These are phyloP conservation scores for Hypholoma fasciculare DNA, from an alignment of 768 basidiomycete species.

Conservation along the genomic window DNA sequence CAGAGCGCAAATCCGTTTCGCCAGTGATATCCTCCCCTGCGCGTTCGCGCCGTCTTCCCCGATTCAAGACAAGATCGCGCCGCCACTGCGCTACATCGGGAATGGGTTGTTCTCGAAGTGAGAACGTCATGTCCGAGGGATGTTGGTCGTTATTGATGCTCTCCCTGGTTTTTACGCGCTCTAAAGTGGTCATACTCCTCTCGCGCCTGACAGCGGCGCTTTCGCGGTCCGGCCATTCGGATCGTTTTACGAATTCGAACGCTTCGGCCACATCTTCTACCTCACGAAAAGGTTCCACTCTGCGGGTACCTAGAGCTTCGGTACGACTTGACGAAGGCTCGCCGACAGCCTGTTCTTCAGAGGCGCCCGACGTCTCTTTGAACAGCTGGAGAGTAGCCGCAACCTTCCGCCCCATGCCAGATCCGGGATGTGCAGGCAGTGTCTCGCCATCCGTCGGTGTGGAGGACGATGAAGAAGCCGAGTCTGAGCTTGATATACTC, in stretches of 20 bases:
- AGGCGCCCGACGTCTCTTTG: slow-evolving; percentile 62
- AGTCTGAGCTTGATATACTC: slow-evolving; percentile 31
- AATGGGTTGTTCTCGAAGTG: slow-evolving; percentile 42
- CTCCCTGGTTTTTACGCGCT: slow-evolving; percentile 56
- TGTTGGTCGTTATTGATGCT: slow-evolving; percentile 30
- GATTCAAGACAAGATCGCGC: slow-evolving; percentile 48
- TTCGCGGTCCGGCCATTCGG: slow-evolving; percentile 85
- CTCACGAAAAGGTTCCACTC: slow-evolving; percentile 37
- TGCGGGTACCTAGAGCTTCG: slow-evolving; percentile 22
- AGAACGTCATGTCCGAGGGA: slow-evolving; percentile 29
- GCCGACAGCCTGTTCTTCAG: slow-evolving; percentile 30
- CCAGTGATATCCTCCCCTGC: slow-evolving; percentile 37
- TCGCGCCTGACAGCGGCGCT: slow-evolving; percentile 68
- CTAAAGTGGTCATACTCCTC: slow-evolving; percentile 61
- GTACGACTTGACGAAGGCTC: slow-evolving; percentile 33
- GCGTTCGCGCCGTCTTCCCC: slow-evolving; percentile 67
- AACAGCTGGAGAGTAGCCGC: slow-evolving; percentile 82
- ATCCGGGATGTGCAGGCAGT: slow-evolving; percentile 26
- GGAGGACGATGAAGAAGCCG: slow-evolving; percentile 33
- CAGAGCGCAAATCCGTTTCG: slow-evolving; percentile 30
- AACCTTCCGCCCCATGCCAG: slow-evolving; percentile 77
- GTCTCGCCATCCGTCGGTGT: slow-evolving; percentile 29
- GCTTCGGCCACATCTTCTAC: slow-evolving; percentile 64
- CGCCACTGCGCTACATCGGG: slow-evolving; percentile 58
- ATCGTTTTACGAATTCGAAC: slow-evolving; percentile 81